These are phyloP conservation scores for Phaeomoniella chlamydospora DNA, from an alignment of 2,329 filamentous ascomycete species.

Conservation along the genomic window DNA sequence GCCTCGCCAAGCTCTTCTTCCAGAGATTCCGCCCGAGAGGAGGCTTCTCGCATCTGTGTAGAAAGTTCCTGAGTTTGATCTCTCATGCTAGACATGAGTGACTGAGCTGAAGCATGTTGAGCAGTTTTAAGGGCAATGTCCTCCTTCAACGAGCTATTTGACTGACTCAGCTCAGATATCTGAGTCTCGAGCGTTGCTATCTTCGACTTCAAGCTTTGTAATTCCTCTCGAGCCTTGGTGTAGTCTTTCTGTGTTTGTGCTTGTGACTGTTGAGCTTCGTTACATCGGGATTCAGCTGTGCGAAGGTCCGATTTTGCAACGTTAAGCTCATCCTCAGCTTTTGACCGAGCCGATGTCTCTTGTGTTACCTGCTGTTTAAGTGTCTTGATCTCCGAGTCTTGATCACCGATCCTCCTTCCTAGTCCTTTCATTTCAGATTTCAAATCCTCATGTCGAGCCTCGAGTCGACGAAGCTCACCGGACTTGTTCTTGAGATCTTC, in stretches of 20 bases:
- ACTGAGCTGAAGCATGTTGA: conserved; percentile 74
- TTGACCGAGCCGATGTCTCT: conserved; percentile 56
- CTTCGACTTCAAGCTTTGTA: conserved; percentile 38
- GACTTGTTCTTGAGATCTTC: conserved; percentile 55
- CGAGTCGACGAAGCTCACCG: conserved; percentile 57
- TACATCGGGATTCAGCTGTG: conserved; percentile 62
- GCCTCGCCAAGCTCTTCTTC: conserved; percentile 88
- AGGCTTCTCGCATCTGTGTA: conserved; percentile 81
- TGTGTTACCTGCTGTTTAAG: conserved; percentile 66
- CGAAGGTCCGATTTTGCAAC: conserved; percentile 64
- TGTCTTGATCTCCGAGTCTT: conserved; percentile 62
- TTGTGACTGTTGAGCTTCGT: conserved; percentile 57
- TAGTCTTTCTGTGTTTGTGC: conserved; percentile 62
- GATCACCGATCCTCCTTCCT: conserved; percentile 56
- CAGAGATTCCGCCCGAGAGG: conserved; percentile 65
- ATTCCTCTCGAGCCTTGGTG: conserved; percentile 56
- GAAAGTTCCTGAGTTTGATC: conserved; percentile 80
- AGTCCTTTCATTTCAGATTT: conserved; percentile 57
- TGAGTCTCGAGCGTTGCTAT: conserved; percentile 65
- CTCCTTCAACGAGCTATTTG: conserved; percentile 55
- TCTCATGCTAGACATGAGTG: conserved; percentile 78
- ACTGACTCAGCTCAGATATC: conserved; percentile 50
- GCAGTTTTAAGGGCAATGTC: conserved; percentile 73
- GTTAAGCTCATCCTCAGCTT: conserved; percentile 66
- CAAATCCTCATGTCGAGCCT: conserved; percentile 70